Evolutionary conservation across 345 rosid genomes (phyloP).

Genomic region (Alliaria petiolata): DNA sequence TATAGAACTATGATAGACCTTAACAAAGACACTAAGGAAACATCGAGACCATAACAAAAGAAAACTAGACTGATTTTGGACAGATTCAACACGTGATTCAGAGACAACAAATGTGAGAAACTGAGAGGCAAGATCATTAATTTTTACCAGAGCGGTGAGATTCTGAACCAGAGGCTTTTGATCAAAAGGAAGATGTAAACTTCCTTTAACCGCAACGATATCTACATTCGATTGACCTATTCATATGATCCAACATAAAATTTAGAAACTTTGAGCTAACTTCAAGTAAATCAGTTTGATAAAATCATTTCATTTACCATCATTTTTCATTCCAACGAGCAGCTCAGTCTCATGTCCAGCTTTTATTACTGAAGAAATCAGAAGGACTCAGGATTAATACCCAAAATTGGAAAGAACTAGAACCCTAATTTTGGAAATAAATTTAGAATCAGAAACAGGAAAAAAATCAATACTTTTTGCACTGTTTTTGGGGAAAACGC

Average conservation of each 20-base stretch:
- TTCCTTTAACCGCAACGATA: constrained; percentile 67
- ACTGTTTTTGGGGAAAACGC: constrained; percentile 75
- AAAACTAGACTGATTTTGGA: background rate
- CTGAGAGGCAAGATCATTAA: background rate
- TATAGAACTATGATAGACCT: background rate
- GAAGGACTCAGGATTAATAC: background rate
- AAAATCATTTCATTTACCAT: constrained; percentile 46
- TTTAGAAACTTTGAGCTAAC: background rate
- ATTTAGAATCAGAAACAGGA: background rate
- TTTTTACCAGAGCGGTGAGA: constrained; percentile 75
- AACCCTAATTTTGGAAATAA: background rate
- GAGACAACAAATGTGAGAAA: background rate
- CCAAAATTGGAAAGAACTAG: background rate
- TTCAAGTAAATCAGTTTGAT: background rate
- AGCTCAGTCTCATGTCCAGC: constrained; percentile 84
- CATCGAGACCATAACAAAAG: background rate
- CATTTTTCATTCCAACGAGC: constrained; percentile 80
- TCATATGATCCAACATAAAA: constrained; percentile 14
- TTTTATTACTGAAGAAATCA: constrained; percentile 47
- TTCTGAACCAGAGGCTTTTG: constrained; percentile 62
- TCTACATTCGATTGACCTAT: constrained; percentile 61
- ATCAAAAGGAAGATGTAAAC: constrained; percentile 79
- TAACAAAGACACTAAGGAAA: background rate
- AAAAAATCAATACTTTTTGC: constrained; percentile 47
- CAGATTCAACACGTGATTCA: too few species aligned